phyloP scores from a whole-genome alignment of 495 filamentous ascomycete genomes.

The Neurospora sp. region DNA sequence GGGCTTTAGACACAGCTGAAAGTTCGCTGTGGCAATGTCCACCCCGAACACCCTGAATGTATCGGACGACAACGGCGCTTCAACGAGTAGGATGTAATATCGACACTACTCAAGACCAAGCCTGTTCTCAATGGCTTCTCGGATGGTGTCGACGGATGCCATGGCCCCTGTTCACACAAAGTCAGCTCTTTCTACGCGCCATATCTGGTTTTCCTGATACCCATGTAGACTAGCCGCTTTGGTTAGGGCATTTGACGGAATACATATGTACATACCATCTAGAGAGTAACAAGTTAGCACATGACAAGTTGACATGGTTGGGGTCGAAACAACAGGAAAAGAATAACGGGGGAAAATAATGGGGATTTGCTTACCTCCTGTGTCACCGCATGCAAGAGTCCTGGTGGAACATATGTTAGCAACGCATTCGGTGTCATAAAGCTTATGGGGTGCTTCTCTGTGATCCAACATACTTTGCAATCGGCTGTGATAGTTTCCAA shows the following conservation, averaged over 20 bases:
- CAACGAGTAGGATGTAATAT: background rate
- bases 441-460: background rate
- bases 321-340: background rate
- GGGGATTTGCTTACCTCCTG: slow-evolving; percentile 15
- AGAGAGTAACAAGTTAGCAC: slow-evolving; percentile 5
- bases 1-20: background rate
- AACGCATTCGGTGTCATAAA: background rate
- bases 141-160: slow-evolving; percentile 76
- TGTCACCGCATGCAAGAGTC: slow-evolving; percentile 26
- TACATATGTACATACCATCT: background rate
- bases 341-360: background rate
- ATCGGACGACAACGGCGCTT: background rate
- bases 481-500: slow-evolving; percentile 2
- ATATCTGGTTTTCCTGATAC: background rate
- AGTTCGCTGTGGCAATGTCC: background rate
- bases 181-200: background rate
- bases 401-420: background rate
- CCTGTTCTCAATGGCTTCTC: slow-evolving; percentile 44
- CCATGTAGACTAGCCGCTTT: background rate
- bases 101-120: slow-evolving; percentile 22
- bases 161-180: slow-evolving; percentile 45
- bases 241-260: background rate
- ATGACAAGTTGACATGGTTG: background rate
- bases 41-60: background rate
- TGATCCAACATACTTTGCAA: slow-evolving; percentile 4